A percentile compares a stretch with the other conserved stretches of the same genome.
These are phyloP conservation scores for Backusella parvicylindrica DNA, from an alignment of 192 early-diverging fungal genomes.

Conservation along the genomic window DNA sequence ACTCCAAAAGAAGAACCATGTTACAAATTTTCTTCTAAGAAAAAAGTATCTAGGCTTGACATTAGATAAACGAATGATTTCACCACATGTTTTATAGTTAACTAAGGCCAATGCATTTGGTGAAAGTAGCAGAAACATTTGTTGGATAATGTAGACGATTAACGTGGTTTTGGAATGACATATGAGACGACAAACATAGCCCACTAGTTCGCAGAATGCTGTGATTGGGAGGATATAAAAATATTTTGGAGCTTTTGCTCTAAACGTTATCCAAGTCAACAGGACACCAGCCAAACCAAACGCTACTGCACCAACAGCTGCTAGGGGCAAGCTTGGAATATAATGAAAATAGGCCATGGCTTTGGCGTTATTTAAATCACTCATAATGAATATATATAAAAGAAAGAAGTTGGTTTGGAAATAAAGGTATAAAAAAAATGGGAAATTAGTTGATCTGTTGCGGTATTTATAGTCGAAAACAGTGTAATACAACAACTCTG, in stretches of 20 bases:
- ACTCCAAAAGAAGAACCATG: constrained; percentile 7
- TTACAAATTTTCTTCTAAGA: not conserved
- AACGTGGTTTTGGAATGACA: not conserved
- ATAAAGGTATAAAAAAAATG: not conserved
- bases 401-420: not conserved
- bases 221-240: not conserved
- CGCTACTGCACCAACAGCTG: not conserved
- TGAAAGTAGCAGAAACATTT: not conserved
- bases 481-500: not conserved
- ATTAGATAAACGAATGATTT: not conserved
- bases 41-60: not conserved
- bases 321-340: not conserved
- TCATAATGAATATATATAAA: not conserved
- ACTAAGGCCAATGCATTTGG: constrained; percentile 1
- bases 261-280: not conserved
- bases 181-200: not conserved
- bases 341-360: not conserved
- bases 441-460: not conserved
- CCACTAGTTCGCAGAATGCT: not conserved
- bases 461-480: not conserved
- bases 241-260: not conserved
- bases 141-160: not conserved
- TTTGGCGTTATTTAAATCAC: too few species aligned
- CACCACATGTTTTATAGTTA: constrained; percentile 2
- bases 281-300: not conserved